Base-by-base conservation (phyloP, 1,284 basidiomycete genomes). In the Meira miltonrushii region DNA sequence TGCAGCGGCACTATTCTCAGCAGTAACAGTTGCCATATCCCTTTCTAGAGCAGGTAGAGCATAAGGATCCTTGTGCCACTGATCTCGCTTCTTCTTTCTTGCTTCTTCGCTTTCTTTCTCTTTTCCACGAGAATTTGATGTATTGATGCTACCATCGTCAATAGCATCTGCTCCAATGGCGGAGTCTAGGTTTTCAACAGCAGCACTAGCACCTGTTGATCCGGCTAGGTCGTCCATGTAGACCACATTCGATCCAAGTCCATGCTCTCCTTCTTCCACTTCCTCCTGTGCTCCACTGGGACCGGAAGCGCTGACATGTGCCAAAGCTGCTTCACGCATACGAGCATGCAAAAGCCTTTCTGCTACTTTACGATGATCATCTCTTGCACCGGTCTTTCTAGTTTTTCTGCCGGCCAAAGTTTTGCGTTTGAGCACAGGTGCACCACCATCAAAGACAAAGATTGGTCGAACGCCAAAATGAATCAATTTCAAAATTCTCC, bases 301-400 rank as follows among this genome's bases (percentile, higher is more conserved):
- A 13, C 23, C 19, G 4, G 28, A 33, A 12, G 6, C 21, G 21
- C 55, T 40, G 6, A 70, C 85, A 55, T 90, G 87, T 59, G 85
- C 86, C 59, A 98, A 80, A 28, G 95, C 95, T 65, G 92, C 91
- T 28, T 89, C 84, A 67, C 95, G 84, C 85, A 99, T 83, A 71
- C 96, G 92, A 6, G 94, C 94, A 5, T 92, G 90, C 21, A 98
- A 85, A 41, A 99, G 83, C 78, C 87, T 88, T 79, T 97, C 91
- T 0, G 94, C 78, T 3, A 75, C 72, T 28, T 68, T 64, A 2
- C 73, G 71, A 47, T 76, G 71, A 25, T 71, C 70, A 37, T 79
- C 75, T 39, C 66, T 66, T n/a, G 74, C 79, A 0, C 79, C 77
- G 62, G 89, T 86, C 48, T 65, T 70, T 3, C 70, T 89, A 83